Base-by-base conservation (phyloP, 1,284 basidiomycete species). In the Cryptococcus sp. region DNA sequence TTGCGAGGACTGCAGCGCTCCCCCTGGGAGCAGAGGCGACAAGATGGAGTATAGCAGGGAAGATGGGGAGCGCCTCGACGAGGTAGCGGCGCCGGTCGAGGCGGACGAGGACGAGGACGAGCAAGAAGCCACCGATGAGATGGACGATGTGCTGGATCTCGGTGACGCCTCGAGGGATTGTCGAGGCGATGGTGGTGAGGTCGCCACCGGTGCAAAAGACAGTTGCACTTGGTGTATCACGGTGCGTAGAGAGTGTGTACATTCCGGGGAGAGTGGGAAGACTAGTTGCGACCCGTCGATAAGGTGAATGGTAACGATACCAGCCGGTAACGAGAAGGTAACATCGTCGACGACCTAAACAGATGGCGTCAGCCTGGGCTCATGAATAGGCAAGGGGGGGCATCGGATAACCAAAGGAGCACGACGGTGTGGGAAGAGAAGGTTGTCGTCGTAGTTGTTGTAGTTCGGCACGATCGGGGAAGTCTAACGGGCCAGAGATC, bases 221-320 rank as follows among this genome's bases (percentile, higher is more conserved):
- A 71, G 55, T 43, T 68, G 61, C 25, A 75, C 73, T 50, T 75
- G 62, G 32, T 65, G 54, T 36, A 72, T 60, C 32, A 75, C 73
- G 5, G 52, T 45, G n/a, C 65, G 54, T 6, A 73, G 60, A 34
- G 58, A 48, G 0, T 33, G 43, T 11, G 49, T 40, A 47, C 72
- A 74, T 11, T 43, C 50, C 14, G 44, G n/a, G 4, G 49, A 42
- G 25, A 74, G 53, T 19, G 68, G 63, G 26, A 73, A 45, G n/a
- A 53, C 51, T 32, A 65, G 45, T 1, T 53, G 54, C 14, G 65
- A 54, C 10, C 68, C 71, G 50, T 73, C 72, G 52, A 71, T 65
- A 34, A 72, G 58, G 48, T 69, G 59, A 35, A 73, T 59, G n/a
- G 61, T 57, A 45, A 73, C 62, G 16, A 59, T 50, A 7, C 53